Evolutionary conservation across 148 eudicot genomes (phyloP), one percentile per base, ranked within the genome.

Genomic region (Selenicereus undatus): DNA sequence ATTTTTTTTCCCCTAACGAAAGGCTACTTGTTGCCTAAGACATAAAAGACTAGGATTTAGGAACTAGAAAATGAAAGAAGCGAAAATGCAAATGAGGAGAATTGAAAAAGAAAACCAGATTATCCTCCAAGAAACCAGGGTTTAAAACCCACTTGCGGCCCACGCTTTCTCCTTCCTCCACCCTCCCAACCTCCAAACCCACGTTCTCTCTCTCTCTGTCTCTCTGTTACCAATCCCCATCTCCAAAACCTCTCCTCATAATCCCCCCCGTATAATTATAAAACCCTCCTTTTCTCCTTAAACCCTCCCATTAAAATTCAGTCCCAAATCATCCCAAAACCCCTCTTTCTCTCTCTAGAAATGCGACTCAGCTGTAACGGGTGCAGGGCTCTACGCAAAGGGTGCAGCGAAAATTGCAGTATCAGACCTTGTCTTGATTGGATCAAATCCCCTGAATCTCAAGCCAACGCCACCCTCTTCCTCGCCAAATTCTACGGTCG

Each of bases 401-500:
- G 95, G 2, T 93, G 97, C 56, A 89, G 92, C 42, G 94, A 89
- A 12, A 66, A 89, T 32, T 94, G 98, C 72, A 89, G 85, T 78
- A 94, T 94, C 20, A 81, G 89, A 22, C 98, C 98, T 0, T 94
- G 98, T 78, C 85, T 94, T 24, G 85, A 94, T 5, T 94, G 98
- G 98, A 92, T 94, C 36, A 86, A 86, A 8, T 81, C 84, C 29
- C 81, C 93, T 8, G 93, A 92, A 3, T 90, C 94, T 1, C 98
- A 94, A 75, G 91, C 94, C 20, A 83, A 92, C 79, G 98, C 98
- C 76, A 94, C 98, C 36, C 89, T 94, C 77, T 94, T 94, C 39
- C 90, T 94, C 5, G 96, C 98, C n/a, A 94, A 94, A 71, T 94
- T 94, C 75, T 94, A 94, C 71, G 98, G 98, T 72, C 94, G 96